Evolutionary conservation across 176 grass and related monocot species (phyloP), one percentile per base, ranked within the genome.

Genomic region (Rhynchospora pubera): DNA sequence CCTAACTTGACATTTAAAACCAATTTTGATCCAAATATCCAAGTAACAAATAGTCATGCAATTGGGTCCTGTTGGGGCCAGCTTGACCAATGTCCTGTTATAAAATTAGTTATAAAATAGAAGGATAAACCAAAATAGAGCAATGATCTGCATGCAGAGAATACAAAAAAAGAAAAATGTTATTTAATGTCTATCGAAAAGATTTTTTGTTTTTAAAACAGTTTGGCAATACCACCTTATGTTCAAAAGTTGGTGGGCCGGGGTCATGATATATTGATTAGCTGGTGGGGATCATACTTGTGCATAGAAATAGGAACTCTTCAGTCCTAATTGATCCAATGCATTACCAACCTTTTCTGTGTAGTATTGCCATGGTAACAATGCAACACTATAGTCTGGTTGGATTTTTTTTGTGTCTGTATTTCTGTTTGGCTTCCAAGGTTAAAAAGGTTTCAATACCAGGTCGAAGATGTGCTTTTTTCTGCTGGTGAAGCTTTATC

Each of bases 391-490:
- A 34, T 68, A 53, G 23, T 52, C 71, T 75, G 71, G 22, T 75
- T 75, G 45, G 1, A 9, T 50, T 51, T 30, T 22, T n/a, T n/a
- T 11, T 52, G 21, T 22, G 71, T 75, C 48, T 19, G 47, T 22
- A 4, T 75, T 75, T 28, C 70, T 74, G 52, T 53, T 9, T 66
- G 24, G 46, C 46, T 75, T 21, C 71, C 11, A 53, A 52, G 47
- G 43, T 30, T 75, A 53, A 75, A n/a, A 47, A 28, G 24, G 3
- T 74, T 78, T 44, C 18, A 76, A 52, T 82, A 50, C 83, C 55
- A 97, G 94, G 94, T 97, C 9, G 94, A 97, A 88, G 91, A 97
- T 84, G 86, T 97, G 57, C 91, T 97, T 80, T 97, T 97, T 91
- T 85, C 94, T 84, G 89, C 90, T 44, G 94, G 94, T 2, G 94